phyloP scores from a whole-genome alignment of 306 rosid species.

The Cyamopsis tetragonoloba region DNA sequence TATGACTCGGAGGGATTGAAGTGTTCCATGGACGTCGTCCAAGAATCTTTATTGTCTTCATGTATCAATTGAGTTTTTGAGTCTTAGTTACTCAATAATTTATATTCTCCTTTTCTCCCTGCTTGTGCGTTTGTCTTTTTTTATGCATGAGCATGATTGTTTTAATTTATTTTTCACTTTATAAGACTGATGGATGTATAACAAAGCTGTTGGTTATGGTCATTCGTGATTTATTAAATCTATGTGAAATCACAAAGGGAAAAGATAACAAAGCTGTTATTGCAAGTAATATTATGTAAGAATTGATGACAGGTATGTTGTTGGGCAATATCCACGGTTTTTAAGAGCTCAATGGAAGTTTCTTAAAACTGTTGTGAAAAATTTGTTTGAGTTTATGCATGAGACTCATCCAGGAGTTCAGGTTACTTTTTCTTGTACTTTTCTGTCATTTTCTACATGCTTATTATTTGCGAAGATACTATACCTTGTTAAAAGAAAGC shows the following conservation, averaged over 20 bases:
- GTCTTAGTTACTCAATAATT: background rate
- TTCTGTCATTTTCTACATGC: background rate
- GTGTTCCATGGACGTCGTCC: background rate
- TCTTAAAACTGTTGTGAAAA: slow-evolving; percentile 89
- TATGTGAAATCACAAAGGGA: slow-evolving; percentile 94
- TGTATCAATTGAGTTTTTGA: background rate
- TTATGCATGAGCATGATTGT: background rate
- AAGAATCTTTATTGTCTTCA: background rate
- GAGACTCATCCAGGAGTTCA: slow-evolving; percentile 99
- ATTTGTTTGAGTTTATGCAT: slow-evolving; percentile 97
- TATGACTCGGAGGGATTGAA: background rate
- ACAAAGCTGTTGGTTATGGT: slow-evolving; percentile 95
- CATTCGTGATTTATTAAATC: slow-evolving; percentile 89
- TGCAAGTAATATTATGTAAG: slow-evolving; percentile 98
- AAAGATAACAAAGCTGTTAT: slow-evolving; percentile 98
- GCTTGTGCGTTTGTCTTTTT: background rate
- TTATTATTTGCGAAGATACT: background rate
- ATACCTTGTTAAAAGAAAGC: background rate
- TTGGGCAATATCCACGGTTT: slow-evolving; percentile 95
- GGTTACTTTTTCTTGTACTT: slow-evolving; percentile 41
- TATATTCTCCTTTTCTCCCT: background rate
- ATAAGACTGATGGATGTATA: background rate
- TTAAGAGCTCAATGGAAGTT: slow-evolving; percentile 98
- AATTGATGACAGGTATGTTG: slow-evolving; percentile 74
- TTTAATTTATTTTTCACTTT: background rate